Evolutionary conservation across 148 eudicot species (phyloP).

Genomic region (Silene latifolia): DNA sequence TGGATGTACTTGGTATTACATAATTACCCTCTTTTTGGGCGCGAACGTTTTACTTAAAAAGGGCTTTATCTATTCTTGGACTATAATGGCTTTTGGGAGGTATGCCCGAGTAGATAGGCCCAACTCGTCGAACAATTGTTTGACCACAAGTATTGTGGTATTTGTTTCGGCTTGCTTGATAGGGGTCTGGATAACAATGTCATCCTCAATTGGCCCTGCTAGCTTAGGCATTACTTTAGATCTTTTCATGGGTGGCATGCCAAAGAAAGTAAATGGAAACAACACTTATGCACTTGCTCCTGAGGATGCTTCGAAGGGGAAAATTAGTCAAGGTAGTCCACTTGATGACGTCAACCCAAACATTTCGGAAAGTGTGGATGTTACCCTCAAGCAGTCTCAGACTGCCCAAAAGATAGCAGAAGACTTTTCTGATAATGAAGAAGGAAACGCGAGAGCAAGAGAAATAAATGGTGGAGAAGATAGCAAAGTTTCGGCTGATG

Average conservation of each 20-base stretch:
- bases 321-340: conserved; percentile 15
- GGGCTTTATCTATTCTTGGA: neutral
- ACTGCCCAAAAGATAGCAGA: conserved; percentile 22
- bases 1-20: neutral
- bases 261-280: conserved; percentile 17
- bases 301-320: conserved; percentile 32
- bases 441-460: conserved; percentile 9
- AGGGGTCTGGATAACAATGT: conserved; percentile 59
- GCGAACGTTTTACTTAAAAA: neutral
- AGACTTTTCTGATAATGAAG: conserved; percentile 14
- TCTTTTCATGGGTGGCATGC: conserved; percentile 29
- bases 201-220: conserved; percentile 42
- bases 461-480: conserved; percentile 21
- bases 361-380: conserved; percentile 16
- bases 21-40: neutral
- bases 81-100: conserved; percentile 48
- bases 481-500: conserved; percentile 9
- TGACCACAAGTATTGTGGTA: conserved; percentile 33
- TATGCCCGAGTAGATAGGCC: conserved; percentile 52
- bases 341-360: conserved; percentile 6
- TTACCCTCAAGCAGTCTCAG: conserved; percentile 14
- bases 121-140: conserved; percentile 39
- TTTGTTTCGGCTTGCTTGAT: conserved; percentile 51
- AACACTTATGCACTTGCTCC: conserved; percentile 24
- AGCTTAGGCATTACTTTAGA: conserved; percentile 27